Base-by-base conservation (phyloP, 2,329 filamentous ascomycete genomes). In the Alternaria panax region DNA sequence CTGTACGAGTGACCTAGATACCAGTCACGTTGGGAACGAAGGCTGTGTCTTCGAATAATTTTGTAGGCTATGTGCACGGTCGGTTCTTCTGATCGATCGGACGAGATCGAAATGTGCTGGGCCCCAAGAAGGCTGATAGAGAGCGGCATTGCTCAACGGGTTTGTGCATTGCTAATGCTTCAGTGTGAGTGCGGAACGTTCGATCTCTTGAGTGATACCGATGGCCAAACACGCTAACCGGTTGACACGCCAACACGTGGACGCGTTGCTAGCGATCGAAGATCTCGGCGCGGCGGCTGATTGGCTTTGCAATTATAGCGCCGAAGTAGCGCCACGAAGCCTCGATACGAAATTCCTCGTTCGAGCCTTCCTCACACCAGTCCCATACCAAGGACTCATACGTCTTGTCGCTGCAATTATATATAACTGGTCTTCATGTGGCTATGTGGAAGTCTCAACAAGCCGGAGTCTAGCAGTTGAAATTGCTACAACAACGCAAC, bases 341-440 rank as follows among this genome's bases (percentile, higher is more conserved):
- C 14, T 55, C 53, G 53, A 40, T 50, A 42, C 53, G 53, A 50
- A 41, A 48, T 55, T 27, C 53, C 43, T 40, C 12, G 48, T 55
- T 16, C 11, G 41, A 34, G 0, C 53, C 22, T 40, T 28, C 24
- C 25, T 11, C 32, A 24, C 20, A 30, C 24, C 20, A 11, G 34
- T 5, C 20, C 16, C 7, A 34, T 32, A 9, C 14, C 20, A 50
- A 18, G 9, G 9, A 54, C 18, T 11, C 7, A 25, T 9, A 22
- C 22, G 25, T 40, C 32, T 51, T 51, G 22, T 27, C 22, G 20
- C 38, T 27, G 24, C 22, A 14, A 8, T 42, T 12, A 32, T 42
- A 32, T 42, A 41, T 48, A 42, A 40, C n/a, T 7, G 9, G 24
- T 11, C 27, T 2, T 9, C 9, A 5, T 14, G 20, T n/a, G 8